Base-by-base conservation (phyloP, 2,329 filamentous ascomycete genomes). In the Diaporthe sp. region DNA sequence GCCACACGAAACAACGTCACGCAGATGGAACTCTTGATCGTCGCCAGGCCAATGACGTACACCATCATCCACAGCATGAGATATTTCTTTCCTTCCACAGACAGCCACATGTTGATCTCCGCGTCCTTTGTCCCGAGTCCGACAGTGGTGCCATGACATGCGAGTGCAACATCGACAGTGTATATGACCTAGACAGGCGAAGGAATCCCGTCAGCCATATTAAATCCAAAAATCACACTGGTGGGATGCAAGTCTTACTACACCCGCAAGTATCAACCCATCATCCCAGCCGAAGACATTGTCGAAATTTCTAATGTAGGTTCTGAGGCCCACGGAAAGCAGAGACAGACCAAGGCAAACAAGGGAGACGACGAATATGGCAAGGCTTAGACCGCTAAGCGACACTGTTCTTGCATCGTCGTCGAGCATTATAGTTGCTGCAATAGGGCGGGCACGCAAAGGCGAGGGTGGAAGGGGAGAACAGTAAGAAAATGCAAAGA, bases 1-100 rank as follows among this genome's bases (percentile, higher is more conserved):
- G 73, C 73, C 39, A 75, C 58, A 15, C 79, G 79, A 19, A 77
- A 69, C 19, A 79, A 44, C 17, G 79, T 79, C 17, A 79, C 72
- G 39, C 77, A 79, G 57, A 79, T 76, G 31, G 77, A 79, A 44
- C 72, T 76, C 65, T 79, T 79, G 75, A 79, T 77, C 15, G 78
- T 57, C 13, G 72, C 71, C 2, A 79, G 75, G 10, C 65, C 75
- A n/a, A 77, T 3, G 13, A 79, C 72, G 39, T 79, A 79, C 12
- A 79, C 15, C 74, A 79, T 59, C 77, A 79, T 78, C 78, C 78
- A 79, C 5, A 79, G 19, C 74, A 79, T 77, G 15, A 78, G 75
- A 55, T 79, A 79, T 49, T 79, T 79, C 19, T 58, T 74, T 15
- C 69, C 73, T 57, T 79, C 42, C 9, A 76, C 57, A 10, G 25